These are phyloP conservation scores for Tympanopsis confertula DNA, from an alignment of 2,329 filamentous ascomycete species.

Conservation along the genomic window DNA sequence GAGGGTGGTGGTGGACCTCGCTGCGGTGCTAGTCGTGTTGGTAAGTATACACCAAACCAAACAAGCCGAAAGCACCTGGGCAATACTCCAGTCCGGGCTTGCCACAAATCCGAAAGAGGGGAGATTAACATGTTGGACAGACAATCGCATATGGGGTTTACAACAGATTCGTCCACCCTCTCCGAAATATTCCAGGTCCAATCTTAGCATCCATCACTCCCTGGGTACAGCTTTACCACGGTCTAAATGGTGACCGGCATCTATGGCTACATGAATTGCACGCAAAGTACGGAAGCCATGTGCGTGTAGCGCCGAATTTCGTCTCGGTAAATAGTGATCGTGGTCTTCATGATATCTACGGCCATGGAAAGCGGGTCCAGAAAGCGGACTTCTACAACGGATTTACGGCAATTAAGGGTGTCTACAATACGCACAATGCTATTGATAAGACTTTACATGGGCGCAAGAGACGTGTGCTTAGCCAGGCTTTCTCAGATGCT, in stretches of 20 bases:
- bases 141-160: neutral
- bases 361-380: conserved; percentile 29
- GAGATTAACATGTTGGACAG: too few relatives aligned
- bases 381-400: conserved; percentile 35
- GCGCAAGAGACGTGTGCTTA: conserved; percentile 29
- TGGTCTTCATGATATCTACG: conserved; percentile 34
- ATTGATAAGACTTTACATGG: conserved; percentile 31
- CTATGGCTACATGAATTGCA: neutral
- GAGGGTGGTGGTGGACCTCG: too few relatives aligned
- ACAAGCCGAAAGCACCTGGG: too few relatives aligned
- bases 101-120: too few relatives aligned
- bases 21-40: too few relatives aligned
- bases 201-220: neutral
- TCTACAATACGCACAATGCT: conserved; percentile 27
- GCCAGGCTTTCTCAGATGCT: conserved; percentile 29
- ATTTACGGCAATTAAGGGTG: conserved; percentile 26
- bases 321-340: conserved; percentile 9
- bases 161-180: neutral
- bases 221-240: conserved; percentile 1
- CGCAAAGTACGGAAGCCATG: neutral
- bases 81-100: too few relatives aligned
- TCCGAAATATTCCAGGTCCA: neutral
- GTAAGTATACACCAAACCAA: too few relatives aligned
- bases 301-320: conserved; percentile 7
- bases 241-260: neutral